phyloP scores from a whole-genome alignment of 495 filamentous ascomycete species.

The Penicillium malachiteum region DNA sequence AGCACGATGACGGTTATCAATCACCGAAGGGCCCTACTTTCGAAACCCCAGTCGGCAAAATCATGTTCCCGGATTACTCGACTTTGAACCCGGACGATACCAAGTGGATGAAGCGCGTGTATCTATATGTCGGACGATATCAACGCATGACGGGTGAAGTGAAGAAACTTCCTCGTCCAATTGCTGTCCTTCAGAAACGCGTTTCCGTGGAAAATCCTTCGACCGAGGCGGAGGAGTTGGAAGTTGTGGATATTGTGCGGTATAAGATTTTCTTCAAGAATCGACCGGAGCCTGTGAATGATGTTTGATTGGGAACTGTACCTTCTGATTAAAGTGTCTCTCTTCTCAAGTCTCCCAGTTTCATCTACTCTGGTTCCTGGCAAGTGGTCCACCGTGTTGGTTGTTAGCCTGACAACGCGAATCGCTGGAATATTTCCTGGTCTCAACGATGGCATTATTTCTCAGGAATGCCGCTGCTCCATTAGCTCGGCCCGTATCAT shows the following conservation, averaged over 20 bases:
- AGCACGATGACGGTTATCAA: slow-evolving; percentile 12
- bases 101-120: slow-evolving; percentile 84
- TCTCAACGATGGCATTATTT: too few species aligned
- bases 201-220: not conserved
- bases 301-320: slow-evolving; percentile 20
- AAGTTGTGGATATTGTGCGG: slow-evolving; percentile 82
- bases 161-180: slow-evolving; percentile 73
- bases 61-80: slow-evolving; percentile 77
- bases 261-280: slow-evolving; percentile 86
- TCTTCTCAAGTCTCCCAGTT: too few species aligned
- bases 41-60: slow-evolving; percentile 64
- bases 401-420: too few species aligned
- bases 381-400: too few species aligned
- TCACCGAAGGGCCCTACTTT: slow-evolving; percentile 14
- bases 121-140: slow-evolving; percentile 84
- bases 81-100: slow-evolving; percentile 47
- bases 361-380: too few species aligned
- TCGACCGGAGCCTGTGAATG: slow-evolving; percentile 81
- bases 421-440: too few species aligned
- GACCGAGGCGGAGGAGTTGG: slow-evolving; percentile 48
- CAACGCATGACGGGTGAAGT: slow-evolving; percentile 89
- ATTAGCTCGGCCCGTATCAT: too few species aligned
- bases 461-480: too few species aligned
- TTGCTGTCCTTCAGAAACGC: slow-evolving; percentile 65
- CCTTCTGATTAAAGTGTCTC: not conserved